These are phyloP conservation scores for Suaeda aralocaspica DNA, from an alignment of 148 eudicot species.

Conservation along the genomic window DNA sequence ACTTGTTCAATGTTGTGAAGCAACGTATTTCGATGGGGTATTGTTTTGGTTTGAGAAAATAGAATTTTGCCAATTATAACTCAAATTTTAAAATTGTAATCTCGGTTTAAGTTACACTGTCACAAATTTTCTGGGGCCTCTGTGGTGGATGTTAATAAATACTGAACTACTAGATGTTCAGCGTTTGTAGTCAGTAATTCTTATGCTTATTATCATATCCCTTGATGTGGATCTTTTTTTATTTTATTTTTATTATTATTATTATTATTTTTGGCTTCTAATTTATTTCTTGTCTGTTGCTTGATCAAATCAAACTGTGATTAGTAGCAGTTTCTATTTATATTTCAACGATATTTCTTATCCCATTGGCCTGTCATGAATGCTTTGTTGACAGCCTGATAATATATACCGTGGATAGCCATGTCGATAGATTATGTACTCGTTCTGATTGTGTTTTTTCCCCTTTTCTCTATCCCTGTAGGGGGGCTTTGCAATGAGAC, in stretches of 20 bases:
- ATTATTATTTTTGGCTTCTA: too few relatives aligned
- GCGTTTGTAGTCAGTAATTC: background rate
- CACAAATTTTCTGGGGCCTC: background rate
- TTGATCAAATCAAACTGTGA: too few relatives aligned
- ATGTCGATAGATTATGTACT: background rate
- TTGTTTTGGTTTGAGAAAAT: background rate
- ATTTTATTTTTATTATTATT: too few relatives aligned
- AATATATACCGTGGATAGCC: background rate
- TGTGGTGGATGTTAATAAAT: background rate
- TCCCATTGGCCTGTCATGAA: background rate
- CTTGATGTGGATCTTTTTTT: background rate
- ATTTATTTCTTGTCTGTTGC: too few relatives aligned
- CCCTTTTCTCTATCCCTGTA: too few relatives aligned
- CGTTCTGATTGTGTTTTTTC: background rate
- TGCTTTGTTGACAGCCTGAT: too few relatives aligned
- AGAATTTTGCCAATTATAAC: background rate
- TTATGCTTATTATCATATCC: background rate
- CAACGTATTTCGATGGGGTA: background rate
- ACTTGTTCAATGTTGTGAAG: background rate
- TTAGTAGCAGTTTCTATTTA: too few relatives aligned
- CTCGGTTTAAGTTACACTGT: background rate
- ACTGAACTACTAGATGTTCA: background rate
- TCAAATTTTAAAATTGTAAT: background rate
- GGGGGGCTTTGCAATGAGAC: constrained; percentile 98
- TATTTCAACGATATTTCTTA: background rate